Base-by-base conservation (phyloP, 2,329 filamentous ascomycete genomes). In the Didymella glomerata region DNA sequence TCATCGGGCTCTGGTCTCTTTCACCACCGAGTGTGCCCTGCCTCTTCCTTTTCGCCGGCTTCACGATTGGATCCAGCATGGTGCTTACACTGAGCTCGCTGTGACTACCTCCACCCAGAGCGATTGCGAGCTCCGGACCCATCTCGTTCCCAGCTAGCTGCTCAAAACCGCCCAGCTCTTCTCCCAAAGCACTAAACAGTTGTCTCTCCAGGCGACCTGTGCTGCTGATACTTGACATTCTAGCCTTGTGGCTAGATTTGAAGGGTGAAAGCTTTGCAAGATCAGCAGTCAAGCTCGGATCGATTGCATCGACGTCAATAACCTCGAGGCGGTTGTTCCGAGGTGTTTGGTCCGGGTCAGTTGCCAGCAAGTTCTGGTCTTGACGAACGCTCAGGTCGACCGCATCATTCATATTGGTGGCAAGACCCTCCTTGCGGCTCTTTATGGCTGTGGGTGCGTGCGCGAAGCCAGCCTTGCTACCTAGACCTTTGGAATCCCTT, bases 171-270 rank as follows among this genome's bases (percentile, higher is more conserved):
- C 62, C 64, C 3, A 75, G 53, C 40, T 73, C 72, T 5, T 74
- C 73, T 1, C 73, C 73, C 7, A 76, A 53, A 14, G 74, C 73
- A 61, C 66, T 72, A 49, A 64, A 75, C 2, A 75, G 57, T 38
- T 72, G 63, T 38, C 61, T 56, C 64, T 76, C 73, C 0, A 76
- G 47, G 18, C 67, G 67, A 4, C 53, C 63, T 0, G 69, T 72
- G 48, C 71, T 73, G 36, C 73, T 72, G 28, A 73, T 63, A 53
- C 69, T 72, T n/a, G 68, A 70, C 57, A 68, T 66, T 1, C 62
- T 63, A 24, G 65, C 53, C 27, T 67, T 70, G 52, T 74, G 73
- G 11, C 56, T 60, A 11, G 66, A 58, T n/a, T 67, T 61, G 50
- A 65, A 68, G 0, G 60, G 53, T 8, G 67, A 67, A 16, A 58